Conservation (phyloP, 768 basidiomycete species). For the Tulasnella sp. region DNA sequence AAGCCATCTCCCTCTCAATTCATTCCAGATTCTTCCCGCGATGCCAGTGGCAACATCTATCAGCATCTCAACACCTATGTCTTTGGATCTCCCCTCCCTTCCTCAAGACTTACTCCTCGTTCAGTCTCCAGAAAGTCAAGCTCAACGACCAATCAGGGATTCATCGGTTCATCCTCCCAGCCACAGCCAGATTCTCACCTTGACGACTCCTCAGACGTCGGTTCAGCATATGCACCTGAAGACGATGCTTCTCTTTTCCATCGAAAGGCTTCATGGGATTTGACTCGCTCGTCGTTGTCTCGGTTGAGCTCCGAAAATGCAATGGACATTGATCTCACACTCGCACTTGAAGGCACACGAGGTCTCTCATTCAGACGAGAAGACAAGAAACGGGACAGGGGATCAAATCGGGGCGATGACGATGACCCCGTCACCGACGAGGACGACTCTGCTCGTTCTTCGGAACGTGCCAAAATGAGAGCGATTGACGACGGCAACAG, state of each 20-base stretch:
- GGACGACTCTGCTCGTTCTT: conserved; percentile 23
- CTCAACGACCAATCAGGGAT: conserved; percentile 1
- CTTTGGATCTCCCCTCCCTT: too few species aligned
- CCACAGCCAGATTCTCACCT: conserved; percentile 4
- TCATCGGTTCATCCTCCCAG: neutral
- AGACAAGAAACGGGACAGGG: conserved; percentile 7
- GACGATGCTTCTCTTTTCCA: neutral
- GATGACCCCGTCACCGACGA: conserved; percentile 21
- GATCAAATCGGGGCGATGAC: neutral
- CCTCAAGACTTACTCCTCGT: too few species aligned
- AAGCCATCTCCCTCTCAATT: too few species aligned
- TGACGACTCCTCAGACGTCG: conserved; percentile 8
- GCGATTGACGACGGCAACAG: conserved; percentile 34
- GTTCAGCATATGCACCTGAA: conserved; percentile 13
- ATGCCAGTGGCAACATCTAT: too few species aligned
- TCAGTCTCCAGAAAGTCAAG: conserved; percentile 1
- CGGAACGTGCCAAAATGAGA: conserved; percentile 31
- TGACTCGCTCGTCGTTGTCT: neutral
- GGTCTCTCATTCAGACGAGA: neutral
- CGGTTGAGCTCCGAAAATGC: neutral
- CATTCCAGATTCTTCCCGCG: too few species aligned
- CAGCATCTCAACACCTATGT: too few species aligned
- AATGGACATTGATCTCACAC: conserved; percentile 11
- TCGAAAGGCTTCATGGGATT: too few species aligned
- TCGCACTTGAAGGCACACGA: neutral